phyloP scores from a whole-genome alignment of 495 filamentous ascomycete genomes.

The Polyplosphaeria fusca region DNA sequence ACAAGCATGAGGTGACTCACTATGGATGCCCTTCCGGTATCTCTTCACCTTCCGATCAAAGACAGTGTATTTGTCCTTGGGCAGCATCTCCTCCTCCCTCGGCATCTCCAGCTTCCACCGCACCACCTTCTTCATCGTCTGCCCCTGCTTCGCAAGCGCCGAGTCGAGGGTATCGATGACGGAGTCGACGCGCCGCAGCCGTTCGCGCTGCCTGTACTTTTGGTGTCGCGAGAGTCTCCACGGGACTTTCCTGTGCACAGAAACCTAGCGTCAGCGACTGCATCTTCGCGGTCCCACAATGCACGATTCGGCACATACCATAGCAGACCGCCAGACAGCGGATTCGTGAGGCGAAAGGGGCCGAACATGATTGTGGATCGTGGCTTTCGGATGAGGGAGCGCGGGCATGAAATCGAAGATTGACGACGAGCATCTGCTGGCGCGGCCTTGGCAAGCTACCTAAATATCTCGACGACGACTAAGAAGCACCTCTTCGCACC shows the following conservation, averaged over 20 bases:
- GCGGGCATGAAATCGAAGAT: not conserved
- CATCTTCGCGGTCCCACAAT: not conserved
- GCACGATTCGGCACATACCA: conserved; percentile 35
- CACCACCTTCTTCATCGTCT: conserved; percentile 63
- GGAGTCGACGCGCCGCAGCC: conserved; percentile 78
- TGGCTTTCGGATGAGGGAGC: too few relatives aligned
- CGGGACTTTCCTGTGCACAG: conserved; percentile 78
- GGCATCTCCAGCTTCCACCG: conserved; percentile 95
- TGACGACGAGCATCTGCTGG: not conserved
- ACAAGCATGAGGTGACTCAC: conserved; percentile 56
- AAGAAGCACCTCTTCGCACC: too few relatives aligned
- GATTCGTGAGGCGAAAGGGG: conserved; percentile 72
- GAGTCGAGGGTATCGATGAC: conserved; percentile 73
- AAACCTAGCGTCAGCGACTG: not conserved
- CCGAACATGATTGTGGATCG: conserved; percentile 64
- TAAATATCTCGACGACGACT: too few relatives aligned
- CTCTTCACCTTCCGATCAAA: conserved; percentile 94
- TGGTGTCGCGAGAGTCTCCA: conserved; percentile 90
- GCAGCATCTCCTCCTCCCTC: conserved; percentile 90
- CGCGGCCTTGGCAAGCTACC: too few relatives aligned
- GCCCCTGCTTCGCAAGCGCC: conserved; percentile 59
- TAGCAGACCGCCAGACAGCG: conserved; percentile 64
- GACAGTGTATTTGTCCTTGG: conserved; percentile 95
- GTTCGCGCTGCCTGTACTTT: conserved; percentile 84
- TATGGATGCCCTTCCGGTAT: conserved; percentile 95